Evolutionary conservation across 192 early-diverging fungal genomes (phyloP).

Genomic region (Thamnidium elegans): DNA sequence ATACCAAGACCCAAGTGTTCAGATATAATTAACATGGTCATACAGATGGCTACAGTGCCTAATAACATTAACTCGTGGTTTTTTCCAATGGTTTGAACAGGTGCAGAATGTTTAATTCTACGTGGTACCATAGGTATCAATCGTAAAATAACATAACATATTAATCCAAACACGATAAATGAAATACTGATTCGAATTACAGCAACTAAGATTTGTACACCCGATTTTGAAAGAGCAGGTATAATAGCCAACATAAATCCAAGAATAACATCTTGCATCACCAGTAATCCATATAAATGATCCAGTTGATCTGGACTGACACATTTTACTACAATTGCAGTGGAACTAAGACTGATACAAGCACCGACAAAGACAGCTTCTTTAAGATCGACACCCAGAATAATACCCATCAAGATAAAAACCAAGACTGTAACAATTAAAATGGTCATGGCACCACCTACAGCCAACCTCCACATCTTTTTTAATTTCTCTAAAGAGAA

Average conservation of each 20-base stretch:
- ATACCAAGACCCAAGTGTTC: conserved; percentile 45
- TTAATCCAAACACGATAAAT: conserved; percentile 39
- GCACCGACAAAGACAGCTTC: conserved; percentile 51
- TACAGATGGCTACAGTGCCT: conserved; percentile 44
- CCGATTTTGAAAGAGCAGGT: conserved; percentile 40
- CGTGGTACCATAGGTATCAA: conserved; percentile 10
- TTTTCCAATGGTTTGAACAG: conserved; percentile 12
- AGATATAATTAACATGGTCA: conserved; percentile 44
- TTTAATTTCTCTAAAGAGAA: conserved; percentile 53
- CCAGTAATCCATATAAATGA: conserved; percentile 49
- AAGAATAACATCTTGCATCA: conserved; percentile 55
- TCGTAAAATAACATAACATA: conserved; percentile 33
- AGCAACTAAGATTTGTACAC: conserved; percentile 37
- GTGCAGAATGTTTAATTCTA: conserved; percentile 11
- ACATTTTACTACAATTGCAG: conserved; percentile 50
- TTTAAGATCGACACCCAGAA: conserved; percentile 33
- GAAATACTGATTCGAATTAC: conserved; percentile 27
- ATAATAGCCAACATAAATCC: conserved; percentile 52
- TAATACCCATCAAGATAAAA: conserved; percentile 37
- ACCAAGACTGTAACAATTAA: conserved; percentile 39
- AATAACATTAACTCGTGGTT: conserved; percentile 47
- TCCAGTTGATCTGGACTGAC: conserved; percentile 47
- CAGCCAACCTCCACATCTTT: conserved; percentile 46
- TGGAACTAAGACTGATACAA: conserved; percentile 48
- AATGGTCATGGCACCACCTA: conserved; percentile 46